phyloP scores from a whole-genome alignment of 192 early-diverging fungal genomes.

The Umbelopsis ramanniana region DNA sequence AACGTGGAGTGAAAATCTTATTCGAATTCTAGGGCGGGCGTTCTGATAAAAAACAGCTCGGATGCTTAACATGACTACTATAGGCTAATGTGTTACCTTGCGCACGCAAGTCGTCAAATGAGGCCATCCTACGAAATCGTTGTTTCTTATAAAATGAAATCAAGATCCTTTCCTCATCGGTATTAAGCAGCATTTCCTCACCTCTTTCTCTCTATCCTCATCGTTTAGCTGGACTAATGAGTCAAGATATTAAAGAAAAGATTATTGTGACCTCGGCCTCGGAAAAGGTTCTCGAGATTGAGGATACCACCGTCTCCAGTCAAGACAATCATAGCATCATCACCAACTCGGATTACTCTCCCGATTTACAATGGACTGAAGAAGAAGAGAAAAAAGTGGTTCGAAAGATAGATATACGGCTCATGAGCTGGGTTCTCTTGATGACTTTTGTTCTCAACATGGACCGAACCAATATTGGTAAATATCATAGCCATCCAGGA shows the following conservation, averaged over 20 bases:
- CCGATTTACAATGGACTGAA: slow-evolving; percentile 49
- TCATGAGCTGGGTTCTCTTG: slow-evolving; percentile 62
- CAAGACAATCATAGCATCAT: background rate
- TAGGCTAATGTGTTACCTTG: slow-evolving; percentile 3
- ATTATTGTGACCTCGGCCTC: background rate
- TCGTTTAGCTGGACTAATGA: background rate
- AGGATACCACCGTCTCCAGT: background rate
- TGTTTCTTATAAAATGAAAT: background rate
- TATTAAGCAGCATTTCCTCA: background rate
- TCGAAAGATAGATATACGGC: slow-evolving; percentile 43
- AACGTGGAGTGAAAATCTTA: no score
- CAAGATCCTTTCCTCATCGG: background rate
- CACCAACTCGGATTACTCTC: slow-evolving; percentile 15
- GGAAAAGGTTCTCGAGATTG: slow-evolving; percentile 5
- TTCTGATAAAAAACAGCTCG: background rate
- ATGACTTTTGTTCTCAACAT: slow-evolving; percentile 45
- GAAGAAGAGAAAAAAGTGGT: slow-evolving; percentile 49
- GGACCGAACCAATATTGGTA: slow-evolving; percentile 43
- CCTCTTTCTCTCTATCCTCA: background rate
- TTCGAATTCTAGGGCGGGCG: background rate
- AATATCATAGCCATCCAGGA: background rate
- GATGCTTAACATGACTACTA: background rate
- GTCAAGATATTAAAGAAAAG: slow-evolving; percentile 16
- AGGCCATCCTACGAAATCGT: slow-evolving; percentile 7
- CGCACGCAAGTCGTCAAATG: slow-evolving; percentile 22